Evolutionary conservation across 169 alveolate genomes (phyloP), one percentile per base, ranked within the genome.

Genomic region (Cryptosporidium felis): DNA sequence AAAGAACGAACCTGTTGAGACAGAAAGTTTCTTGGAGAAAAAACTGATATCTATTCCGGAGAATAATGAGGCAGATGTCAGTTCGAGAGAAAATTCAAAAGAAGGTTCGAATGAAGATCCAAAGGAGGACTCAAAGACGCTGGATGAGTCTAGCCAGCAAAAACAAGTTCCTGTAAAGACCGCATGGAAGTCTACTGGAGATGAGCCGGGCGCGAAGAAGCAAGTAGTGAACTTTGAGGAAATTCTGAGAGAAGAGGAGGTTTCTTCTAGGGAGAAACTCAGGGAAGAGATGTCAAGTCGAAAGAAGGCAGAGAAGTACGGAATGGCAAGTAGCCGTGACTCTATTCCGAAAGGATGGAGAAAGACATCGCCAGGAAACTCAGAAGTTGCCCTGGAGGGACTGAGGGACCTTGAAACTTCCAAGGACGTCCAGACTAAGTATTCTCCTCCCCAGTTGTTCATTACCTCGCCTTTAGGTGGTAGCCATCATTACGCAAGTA

Each of bases 341-440:
- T 36, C 21, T 23, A 23, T 26, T 18, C 51, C 80, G 18, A 62
- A 62, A 42, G 59, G 80, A 18, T 62, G 80, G 80, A 62, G 30
- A 41, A 62, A 18, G 45, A 42, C 18, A 14, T 14, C 18, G 40
- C 51, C 80, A 6, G 30, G 26, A 49, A 49, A 5, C 18, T 49
- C 60, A 14, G 4, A 5, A 6, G n/a, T 49, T 49, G 18, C 26
- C 26, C 26, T 49, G 60, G 34, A 16, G 2, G 18, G 36, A 49
- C 18, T 16, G 18, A 18, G 26, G 18, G 60, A 14, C 0, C 60
- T 21, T 0, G 60, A 16, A 21, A 8, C 60, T 49, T n/a, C 2
- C 6, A 32, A 12, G 9, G 8, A n/a, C n/a, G 26, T 6, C 26
- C 60, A 49, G 26, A 14, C 60, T 49, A 49, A 49, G 30, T n/a